phyloP scores from a whole-genome alignment of 345 rosid genomes.

The Abelmoschus esculentus region DNA sequence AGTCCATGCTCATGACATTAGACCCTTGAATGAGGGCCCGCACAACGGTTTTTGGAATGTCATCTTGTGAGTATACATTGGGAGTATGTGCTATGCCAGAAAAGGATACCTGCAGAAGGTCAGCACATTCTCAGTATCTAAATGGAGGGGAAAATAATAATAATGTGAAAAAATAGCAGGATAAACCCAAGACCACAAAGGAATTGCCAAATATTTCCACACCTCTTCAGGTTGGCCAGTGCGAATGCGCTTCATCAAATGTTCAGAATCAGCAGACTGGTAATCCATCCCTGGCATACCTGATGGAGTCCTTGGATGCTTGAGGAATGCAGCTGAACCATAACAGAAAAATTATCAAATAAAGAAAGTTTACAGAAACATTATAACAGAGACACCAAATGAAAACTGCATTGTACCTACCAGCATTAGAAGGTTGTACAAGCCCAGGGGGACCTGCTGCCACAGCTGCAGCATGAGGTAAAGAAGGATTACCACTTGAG shows the following conservation, averaged over 20 bases:
- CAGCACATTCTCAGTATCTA: not conserved
- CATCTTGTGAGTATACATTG: slow-evolving; percentile 25
- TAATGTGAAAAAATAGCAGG: not conserved
- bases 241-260: slow-evolving; percentile 60
- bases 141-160: not conserved
- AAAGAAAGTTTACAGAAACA: not conserved
- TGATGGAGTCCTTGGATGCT: slow-evolving; percentile 55
- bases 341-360: not conserved
- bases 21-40: slow-evolving; percentile 47
- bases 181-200: not conserved
- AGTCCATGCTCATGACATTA: slow-evolving; percentile 67
- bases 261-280: slow-evolving; percentile 70
- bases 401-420: slow-evolving; percentile 7
- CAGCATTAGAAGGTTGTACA: slow-evolving; percentile 40
- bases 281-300: slow-evolving; percentile 54
- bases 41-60: slow-evolving; percentile 53
- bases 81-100: slow-evolving; percentile 41
- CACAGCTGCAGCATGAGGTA: slow-evolving; percentile 40
- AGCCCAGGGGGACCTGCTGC: slow-evolving; percentile 39
- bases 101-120: slow-evolving; percentile 31
- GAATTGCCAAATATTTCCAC: not conserved
- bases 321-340: slow-evolving; percentile 49
- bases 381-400: not conserved
- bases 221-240: slow-evolving; percentile 68
- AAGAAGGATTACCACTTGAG: slow-evolving; percentile 43